These are phyloP conservation scores for Penicillium ochrochloron DNA, from an alignment of 495 filamentous ascomycete species.

Conservation along the genomic window DNA sequence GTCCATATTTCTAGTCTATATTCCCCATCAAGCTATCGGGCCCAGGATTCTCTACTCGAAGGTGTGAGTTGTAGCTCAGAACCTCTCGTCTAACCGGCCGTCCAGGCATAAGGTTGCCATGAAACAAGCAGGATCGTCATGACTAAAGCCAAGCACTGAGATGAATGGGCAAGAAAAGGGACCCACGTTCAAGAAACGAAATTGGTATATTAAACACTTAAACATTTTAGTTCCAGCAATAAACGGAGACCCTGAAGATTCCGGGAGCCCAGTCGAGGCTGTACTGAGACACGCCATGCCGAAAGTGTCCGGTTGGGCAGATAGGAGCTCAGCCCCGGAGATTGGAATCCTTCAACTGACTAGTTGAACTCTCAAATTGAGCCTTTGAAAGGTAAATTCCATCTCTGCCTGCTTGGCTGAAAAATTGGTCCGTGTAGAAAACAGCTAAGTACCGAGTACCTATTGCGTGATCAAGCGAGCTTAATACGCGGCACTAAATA, in stretches of 20 bases:
- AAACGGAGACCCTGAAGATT: not conserved
- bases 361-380: too few species aligned
- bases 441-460: not conserved
- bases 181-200: not conserved
- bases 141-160: not conserved
- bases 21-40: not conserved
- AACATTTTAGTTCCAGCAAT: not conserved
- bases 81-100: too few species aligned
- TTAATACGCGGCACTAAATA: too few species aligned
- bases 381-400: not conserved
- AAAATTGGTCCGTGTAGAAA: not conserved
- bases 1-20: not conserved
- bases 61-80: too few species aligned
- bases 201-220: not conserved
- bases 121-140: not conserved
- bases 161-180: not conserved
- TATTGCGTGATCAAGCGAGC: not conserved
- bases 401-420: not conserved
- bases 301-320: conserved; percentile 1
- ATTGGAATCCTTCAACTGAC: not conserved
- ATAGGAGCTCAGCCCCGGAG: not conserved
- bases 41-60: too few species aligned
- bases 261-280: not conserved
- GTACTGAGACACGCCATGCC: conserved; percentile 7
- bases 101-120: not conserved